These are phyloP conservation scores for Yarrowia sp. DNA, from an alignment of 805 yeast species.

Conservation along the genomic window DNA sequence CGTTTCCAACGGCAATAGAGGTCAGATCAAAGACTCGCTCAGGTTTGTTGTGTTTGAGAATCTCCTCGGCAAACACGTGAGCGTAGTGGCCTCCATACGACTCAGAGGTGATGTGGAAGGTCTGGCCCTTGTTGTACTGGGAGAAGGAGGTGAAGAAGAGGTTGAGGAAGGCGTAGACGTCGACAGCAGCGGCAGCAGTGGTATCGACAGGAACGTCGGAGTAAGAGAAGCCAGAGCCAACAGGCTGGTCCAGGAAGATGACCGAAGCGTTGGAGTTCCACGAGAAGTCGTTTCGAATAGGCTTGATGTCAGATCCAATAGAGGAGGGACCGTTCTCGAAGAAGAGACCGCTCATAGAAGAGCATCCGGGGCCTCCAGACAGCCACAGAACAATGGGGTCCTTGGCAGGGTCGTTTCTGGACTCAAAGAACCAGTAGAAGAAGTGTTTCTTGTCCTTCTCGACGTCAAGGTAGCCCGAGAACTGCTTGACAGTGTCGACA, in stretches of 20 bases:
- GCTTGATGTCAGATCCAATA: constrained; percentile 61
- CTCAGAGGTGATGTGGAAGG: constrained; percentile 83
- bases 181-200: constrained; percentile 79
- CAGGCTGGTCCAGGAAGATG: constrained; percentile 83
- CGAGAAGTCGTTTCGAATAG: constrained; percentile 69
- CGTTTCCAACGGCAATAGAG: constrained; percentile 90
- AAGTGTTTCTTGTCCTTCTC: constrained; percentile 79
- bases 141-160: constrained; percentile 72
- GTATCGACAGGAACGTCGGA: constrained; percentile 54
- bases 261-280: constrained; percentile 84
- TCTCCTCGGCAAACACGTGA: constrained; percentile 79
- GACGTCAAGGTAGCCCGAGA: constrained; percentile 77
- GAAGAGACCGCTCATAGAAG: constrained; percentile 78
- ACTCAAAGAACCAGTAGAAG: constrained; percentile 79
- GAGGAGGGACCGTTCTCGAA: constrained; percentile 81
- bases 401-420: constrained; percentile 76
- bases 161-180: constrained; percentile 75
- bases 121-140: constrained; percentile 45
- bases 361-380: constrained; percentile 89
- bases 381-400: constrained; percentile 84
- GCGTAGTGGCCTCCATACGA: constrained; percentile 86
- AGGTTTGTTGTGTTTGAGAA: constrained; percentile 57
- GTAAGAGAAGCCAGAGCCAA: constrained; percentile 74
- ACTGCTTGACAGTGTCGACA: constrained; percentile 75
- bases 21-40: constrained; percentile 68